Evolutionary conservation across 2,329 filamentous ascomycete genomes (phyloP).

Genomic region (Rachicladosporium sp.): DNA sequence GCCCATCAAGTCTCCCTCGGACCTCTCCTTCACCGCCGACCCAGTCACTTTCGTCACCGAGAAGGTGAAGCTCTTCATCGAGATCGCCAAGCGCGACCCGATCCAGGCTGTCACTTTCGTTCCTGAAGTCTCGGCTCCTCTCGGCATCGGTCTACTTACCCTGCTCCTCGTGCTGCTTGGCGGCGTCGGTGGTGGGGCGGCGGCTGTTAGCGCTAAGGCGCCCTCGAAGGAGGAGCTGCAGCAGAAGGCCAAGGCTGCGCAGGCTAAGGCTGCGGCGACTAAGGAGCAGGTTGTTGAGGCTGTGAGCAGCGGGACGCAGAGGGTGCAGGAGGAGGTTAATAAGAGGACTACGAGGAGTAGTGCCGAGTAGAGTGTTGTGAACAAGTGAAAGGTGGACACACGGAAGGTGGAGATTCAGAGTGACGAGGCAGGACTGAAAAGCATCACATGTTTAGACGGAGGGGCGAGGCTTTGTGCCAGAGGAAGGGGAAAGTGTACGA

Average conservation of each 20-base stretch:
- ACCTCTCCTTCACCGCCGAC: constrained; percentile 83
- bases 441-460: too few species aligned
- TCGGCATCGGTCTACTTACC: constrained; percentile 58
- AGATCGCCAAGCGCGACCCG: constrained; percentile 70
- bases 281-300: constrained; percentile 61
- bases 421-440: too few species aligned
- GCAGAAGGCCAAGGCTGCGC: constrained; percentile 61
- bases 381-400: too few species aligned
- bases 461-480: too few species aligned
- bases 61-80: constrained; percentile 86
- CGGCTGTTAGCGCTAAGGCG: constrained; percentile 26
- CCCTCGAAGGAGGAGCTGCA: constrained; percentile 55
- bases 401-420: too few species aligned
- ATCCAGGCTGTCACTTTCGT: constrained; percentile 77
- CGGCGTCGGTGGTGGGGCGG: constrained; percentile 50
- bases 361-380: constrained; percentile 1
- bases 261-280: constrained; percentile 53
- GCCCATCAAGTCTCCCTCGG: constrained; percentile 52
- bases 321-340: constrained; percentile 59
- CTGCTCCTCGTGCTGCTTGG: constrained; percentile 59
- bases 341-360: constrained; percentile 42
- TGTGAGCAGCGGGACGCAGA: constrained; percentile 50
- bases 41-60: constrained; percentile 77
- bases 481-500: too few species aligned
- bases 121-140: constrained; percentile 75